A percentile compares a stretch with the other conserved stretches of the same genome.
Evolutionary conservation across 371 early-diverging fungal species (phyloP).

Genomic region (Fennellomyces sp.): DNA sequence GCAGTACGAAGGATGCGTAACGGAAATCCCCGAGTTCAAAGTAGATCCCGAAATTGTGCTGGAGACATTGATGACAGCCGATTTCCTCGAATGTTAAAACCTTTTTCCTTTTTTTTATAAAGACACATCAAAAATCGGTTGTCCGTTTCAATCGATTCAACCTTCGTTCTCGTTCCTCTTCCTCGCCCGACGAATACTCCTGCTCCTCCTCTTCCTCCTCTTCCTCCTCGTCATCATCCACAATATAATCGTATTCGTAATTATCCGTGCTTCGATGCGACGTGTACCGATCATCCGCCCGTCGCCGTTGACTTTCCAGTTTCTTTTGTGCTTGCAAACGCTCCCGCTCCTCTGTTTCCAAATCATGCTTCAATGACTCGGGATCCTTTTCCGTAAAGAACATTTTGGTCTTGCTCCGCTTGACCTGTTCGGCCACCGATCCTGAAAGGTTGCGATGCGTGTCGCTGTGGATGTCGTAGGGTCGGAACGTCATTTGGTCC

Average conservation of each 20-base stretch:
- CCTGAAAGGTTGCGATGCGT: conserved; percentile 72
- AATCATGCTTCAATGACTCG: conserved; percentile 42
- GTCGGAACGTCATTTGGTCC: conserved; percentile 72
- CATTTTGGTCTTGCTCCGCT: conserved; percentile 67
- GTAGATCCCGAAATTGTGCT: conserved; percentile 89
- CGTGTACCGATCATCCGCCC: conserved; percentile 42
- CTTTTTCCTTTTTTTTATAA: background rate
- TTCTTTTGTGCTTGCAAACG: conserved; percentile 48
- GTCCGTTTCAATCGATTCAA: conserved; percentile 2
- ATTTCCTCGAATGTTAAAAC: conserved; percentile 87
- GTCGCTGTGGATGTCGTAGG: conserved; percentile 57
- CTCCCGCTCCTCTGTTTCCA: conserved; percentile 44
- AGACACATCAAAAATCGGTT: background rate
- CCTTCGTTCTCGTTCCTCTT: conserved; percentile 12
- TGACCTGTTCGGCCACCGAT: conserved; percentile 68
- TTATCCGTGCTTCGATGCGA: conserved; percentile 11
- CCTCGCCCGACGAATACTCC: conserved; percentile 17
- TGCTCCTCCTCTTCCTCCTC: conserved; percentile 39
- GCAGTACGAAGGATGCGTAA: conserved; percentile 65
- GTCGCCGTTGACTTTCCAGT: conserved; percentile 41
- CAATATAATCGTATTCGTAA: conserved; percentile 25
- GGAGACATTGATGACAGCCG: conserved; percentile 95
- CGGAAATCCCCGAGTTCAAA: conserved; percentile 87
- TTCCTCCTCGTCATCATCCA: conserved; percentile 43
- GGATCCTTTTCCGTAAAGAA: conserved; percentile 67